These are phyloP conservation scores for Schizochytrium sp. DNA, from an alignment of 108 stramenopile species.

Conservation along the genomic window DNA sequence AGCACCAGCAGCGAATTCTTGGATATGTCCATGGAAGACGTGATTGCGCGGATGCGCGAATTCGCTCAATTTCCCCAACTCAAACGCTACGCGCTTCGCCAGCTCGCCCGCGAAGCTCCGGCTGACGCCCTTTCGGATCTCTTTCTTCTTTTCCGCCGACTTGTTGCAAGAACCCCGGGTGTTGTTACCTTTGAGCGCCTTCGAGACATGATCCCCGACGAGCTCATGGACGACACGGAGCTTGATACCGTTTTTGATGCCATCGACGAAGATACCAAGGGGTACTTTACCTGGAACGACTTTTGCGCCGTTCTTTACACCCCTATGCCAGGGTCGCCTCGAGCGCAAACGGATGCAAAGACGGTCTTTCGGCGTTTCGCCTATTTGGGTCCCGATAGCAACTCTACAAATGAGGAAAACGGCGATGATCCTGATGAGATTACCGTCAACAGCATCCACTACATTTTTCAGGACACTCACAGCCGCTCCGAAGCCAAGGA, in stretches of 20 bases:
- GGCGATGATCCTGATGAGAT: not conserved
- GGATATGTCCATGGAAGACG: not conserved
- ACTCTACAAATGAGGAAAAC: not conserved
- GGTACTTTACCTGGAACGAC: not conserved
- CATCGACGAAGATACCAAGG: not conserved
- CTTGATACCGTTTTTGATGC: not conserved
- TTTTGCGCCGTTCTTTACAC: not conserved
- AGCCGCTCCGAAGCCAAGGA: not conserved
- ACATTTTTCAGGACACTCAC: not conserved
- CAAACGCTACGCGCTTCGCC: not conserved
- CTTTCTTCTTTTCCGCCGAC: not conserved
- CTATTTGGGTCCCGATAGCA: not conserved
- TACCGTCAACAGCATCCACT: not conserved
- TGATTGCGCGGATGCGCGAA: not conserved
- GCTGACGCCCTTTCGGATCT: not conserved
- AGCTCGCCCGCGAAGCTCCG: not conserved
- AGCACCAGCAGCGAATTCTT: not conserved
- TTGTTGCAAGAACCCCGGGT: not conserved
- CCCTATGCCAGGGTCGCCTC: not conserved
- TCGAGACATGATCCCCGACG: not conserved
- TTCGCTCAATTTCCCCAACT: not conserved
- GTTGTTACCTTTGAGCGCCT: not conserved
- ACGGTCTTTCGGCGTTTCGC: not conserved
- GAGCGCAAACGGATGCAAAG: not conserved
- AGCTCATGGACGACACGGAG: not conserved